Evolutionary conservation across 805 yeast species (phyloP).

Genomic region (Spathaspora passalidarum): DNA sequence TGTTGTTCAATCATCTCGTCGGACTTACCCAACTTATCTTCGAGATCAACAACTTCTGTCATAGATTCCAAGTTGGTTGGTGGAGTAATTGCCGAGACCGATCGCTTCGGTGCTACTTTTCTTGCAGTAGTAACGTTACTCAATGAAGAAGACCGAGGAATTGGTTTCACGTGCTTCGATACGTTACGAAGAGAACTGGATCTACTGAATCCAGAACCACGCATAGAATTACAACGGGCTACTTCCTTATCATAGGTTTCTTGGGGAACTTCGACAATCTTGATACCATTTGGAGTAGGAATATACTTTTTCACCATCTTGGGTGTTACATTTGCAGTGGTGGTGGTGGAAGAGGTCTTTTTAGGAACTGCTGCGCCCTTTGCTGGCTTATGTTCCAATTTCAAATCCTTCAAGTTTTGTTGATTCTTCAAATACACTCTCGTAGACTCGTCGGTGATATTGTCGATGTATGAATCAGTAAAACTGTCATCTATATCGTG

Average conservation of each 20-base stretch:
- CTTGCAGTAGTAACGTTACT: not conserved
- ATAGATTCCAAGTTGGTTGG: conserved; percentile 11
- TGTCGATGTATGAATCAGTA: conserved; percentile 30
- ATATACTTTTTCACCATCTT: conserved; percentile 65
- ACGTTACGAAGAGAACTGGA: conserved; percentile 15
- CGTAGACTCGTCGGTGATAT: conserved; percentile 25
- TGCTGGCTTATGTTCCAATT: conserved; percentile 20
- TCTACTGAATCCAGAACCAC: conserved; percentile 26
- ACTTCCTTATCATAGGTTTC: conserved; percentile 37
- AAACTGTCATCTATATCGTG: conserved; percentile 29
- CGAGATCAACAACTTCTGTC: conserved; percentile 17
- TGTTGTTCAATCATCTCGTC: conserved; percentile 24
- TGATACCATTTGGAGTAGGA: conserved; percentile 71
- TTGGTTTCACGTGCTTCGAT: conserved; percentile 3
- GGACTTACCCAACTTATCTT: conserved; percentile 19
- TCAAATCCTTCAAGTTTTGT: conserved; percentile 33
- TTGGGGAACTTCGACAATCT: conserved; percentile 66
- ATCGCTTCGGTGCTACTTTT: not conserved
- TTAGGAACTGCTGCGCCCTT: not conserved
- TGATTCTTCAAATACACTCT: conserved; percentile 25
- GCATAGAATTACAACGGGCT: conserved; percentile 37
- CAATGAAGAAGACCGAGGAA: conserved; percentile 25
- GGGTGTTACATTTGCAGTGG: conserved; percentile 9
- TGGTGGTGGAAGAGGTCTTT: conserved; percentile 1
- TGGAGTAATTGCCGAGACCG: not conserved